Evolutionary conservation across 768 basidiomycete genomes (phyloP).

Genomic region (Grammothele lineata): DNA sequence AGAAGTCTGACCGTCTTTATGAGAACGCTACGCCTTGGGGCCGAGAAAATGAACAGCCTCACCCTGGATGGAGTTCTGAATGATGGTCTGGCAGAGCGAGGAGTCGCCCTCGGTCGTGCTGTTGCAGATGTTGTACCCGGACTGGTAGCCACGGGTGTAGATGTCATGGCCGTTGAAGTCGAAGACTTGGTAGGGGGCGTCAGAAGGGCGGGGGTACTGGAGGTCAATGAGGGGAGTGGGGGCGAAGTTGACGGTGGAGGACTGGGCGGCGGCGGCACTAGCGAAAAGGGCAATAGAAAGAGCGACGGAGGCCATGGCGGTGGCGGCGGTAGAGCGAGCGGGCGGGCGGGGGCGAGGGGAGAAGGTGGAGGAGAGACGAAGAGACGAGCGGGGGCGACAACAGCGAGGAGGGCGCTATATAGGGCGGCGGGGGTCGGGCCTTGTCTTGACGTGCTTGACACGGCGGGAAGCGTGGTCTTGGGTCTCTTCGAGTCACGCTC

Average conservation of each 20-base stretch:
- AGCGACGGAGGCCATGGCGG: background rate
- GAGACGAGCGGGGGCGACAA: too few species aligned
- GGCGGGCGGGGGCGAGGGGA: too few species aligned
- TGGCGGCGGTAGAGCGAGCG: too few species aligned
- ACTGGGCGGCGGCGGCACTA: background rate
- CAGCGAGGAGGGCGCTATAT: too few species aligned
- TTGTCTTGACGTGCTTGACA: too few species aligned
- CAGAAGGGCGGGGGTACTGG: background rate
- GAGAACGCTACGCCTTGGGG: too few species aligned
- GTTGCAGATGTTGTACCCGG: constrained; percentile 67
- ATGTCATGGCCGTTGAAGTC: background rate
- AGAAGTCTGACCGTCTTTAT: constrained; percentile 50
- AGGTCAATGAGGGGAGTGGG: background rate
- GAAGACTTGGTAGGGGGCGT: background rate
- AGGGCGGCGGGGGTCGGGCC: too few species aligned
- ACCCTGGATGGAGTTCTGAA: too few species aligned
- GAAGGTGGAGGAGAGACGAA: too few species aligned
- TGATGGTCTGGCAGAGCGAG: constrained; percentile 62
- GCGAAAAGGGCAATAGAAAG: background rate
- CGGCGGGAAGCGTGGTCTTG: too few species aligned
- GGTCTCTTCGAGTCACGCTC: too few species aligned
- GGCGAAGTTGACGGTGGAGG: background rate
- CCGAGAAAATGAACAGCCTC: too few species aligned
- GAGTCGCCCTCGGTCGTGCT: constrained; percentile 59
- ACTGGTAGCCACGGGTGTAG: constrained; percentile 47